Conservation (phyloP, 2,329 filamentous ascomycete genomes). For the Fusarium chuoi region DNA sequence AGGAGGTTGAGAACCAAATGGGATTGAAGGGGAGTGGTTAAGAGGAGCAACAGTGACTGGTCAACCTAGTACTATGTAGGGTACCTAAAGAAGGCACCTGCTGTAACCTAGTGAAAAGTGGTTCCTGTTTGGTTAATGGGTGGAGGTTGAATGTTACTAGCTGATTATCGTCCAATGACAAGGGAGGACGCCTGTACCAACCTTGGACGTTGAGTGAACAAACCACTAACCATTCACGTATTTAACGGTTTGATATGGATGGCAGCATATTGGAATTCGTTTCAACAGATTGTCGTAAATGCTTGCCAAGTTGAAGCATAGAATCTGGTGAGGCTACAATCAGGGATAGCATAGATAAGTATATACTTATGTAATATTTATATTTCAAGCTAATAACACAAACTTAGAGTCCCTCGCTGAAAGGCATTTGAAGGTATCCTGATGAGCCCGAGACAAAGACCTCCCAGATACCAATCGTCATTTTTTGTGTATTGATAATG, state of each 20-base stretch:
- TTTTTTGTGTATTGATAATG: neutral
- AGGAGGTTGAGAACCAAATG: conserved; percentile 6
- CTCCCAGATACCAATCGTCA: neutral
- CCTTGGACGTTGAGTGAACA: neutral
- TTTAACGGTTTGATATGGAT: neutral
- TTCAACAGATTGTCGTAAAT: neutral
- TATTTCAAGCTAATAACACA: neutral
- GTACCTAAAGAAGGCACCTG: conserved; percentile 20
- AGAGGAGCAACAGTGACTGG: conserved; percentile 21
- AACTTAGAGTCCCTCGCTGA: neutral
- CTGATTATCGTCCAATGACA: conserved; percentile 4
- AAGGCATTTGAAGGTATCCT: neutral
- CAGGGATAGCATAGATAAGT: neutral
- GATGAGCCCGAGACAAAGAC: neutral
- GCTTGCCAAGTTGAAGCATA: no score
- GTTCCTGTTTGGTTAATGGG: conserved; percentile 18
- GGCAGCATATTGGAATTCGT: neutral
- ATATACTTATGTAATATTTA: neutral
- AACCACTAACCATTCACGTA: neutral
- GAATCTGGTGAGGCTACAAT: neutral
- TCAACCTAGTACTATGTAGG: neutral
- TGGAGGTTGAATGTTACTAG: conserved; percentile 5
- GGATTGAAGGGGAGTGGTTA: conserved; percentile 18
- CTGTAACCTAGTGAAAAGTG: conserved; percentile 25
- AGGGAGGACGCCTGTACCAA: neutral